phyloP scores from a whole-genome alignment of 2,329 filamentous ascomycete genomes.

The Fusarium kyushuense region DNA sequence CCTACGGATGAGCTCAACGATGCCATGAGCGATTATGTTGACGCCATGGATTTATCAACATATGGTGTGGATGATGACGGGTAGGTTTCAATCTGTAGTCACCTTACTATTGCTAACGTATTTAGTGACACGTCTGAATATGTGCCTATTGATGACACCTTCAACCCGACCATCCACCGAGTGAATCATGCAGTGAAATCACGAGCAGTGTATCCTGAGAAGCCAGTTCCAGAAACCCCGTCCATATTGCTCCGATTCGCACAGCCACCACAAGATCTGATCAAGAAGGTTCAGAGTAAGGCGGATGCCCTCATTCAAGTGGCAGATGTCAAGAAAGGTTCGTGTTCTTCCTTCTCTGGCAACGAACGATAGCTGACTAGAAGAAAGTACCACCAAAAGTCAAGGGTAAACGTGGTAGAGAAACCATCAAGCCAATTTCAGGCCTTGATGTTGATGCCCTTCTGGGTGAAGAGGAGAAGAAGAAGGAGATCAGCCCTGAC shows the following conservation, averaged over 20 bases:
- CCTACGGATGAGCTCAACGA: slow-evolving; percentile 79
- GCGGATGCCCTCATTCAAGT: slow-evolving; percentile 75
- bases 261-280: slow-evolving; percentile 74
- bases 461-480: slow-evolving; percentile 68
- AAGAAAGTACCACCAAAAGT: slow-evolving; percentile 78
- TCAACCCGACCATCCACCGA: slow-evolving; percentile 86
- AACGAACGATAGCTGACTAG: slow-evolving; percentile 29
- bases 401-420: slow-evolving; percentile 77
- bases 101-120: slow-evolving; percentile 26
- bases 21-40: slow-evolving; percentile 92
- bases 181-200: slow-evolving; percentile 87
- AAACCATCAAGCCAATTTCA: slow-evolving; percentile 84
- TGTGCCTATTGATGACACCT: slow-evolving; percentile 82
- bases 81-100: slow-evolving; percentile 56
- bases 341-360: slow-evolving; percentile 8
- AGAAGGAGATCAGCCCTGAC: slow-evolving; percentile 63
- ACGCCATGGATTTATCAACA: slow-evolving; percentile 87
- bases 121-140: slow-evolving; percentile 70
- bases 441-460: slow-evolving; percentile 88
- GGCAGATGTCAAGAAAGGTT: slow-evolving; percentile 87
- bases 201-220: slow-evolving; percentile 80
- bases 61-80: slow-evolving; percentile 81
- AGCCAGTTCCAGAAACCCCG: slow-evolving; percentile 70
- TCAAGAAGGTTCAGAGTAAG: slow-evolving; percentile 66
- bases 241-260: slow-evolving; percentile 79